Evolutionary conservation across 2,329 filamentous ascomycete genomes (phyloP).

Genomic region (Ascochyta viciae-villosae): DNA sequence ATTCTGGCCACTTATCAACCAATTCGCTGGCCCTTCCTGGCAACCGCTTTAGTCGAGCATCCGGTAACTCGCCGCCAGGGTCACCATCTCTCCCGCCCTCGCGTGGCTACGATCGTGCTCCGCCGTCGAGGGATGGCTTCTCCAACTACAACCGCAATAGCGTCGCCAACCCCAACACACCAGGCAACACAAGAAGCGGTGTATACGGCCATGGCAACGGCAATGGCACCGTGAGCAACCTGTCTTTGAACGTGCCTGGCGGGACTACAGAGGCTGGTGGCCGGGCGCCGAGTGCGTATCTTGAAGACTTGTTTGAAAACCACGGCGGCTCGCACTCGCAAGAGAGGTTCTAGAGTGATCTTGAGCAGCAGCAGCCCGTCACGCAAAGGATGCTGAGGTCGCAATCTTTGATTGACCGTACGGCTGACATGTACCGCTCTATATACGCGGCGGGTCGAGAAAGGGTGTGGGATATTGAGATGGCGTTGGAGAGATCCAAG

Average conservation of each 20-base stretch:
- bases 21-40: conserved; percentile 39
- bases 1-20: conserved; percentile 41
- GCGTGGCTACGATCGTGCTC: conserved; percentile 45
- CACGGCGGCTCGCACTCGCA: conserved; percentile 55
- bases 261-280: conserved; percentile 60
- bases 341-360: conserved; percentile 42
- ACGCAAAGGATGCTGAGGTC: conserved; percentile 4
- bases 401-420: not conserved
- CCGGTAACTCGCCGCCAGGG: conserved; percentile 43
- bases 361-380: conserved; percentile 14
- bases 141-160: conserved; percentile 48
- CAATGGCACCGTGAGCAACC: conserved; percentile 69
- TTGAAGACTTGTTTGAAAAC: conserved; percentile 88
- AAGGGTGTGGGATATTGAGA: conserved; percentile 11
- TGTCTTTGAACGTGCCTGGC: conserved; percentile 67
- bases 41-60: conserved; percentile 44
- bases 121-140: conserved; percentile 41
- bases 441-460: conserved; percentile 1
- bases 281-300: conserved; percentile 83
- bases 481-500: conserved; percentile 4
- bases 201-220: conserved; percentile 39
- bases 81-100: conserved; percentile 48
- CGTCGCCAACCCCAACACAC: conserved; percentile 41
- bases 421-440: not conserved
- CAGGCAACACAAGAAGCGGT: conserved; percentile 41